Evolutionary conservation across 371 early-diverging fungal genomes (phyloP).

Genomic region (Parasitella parasitica): DNA sequence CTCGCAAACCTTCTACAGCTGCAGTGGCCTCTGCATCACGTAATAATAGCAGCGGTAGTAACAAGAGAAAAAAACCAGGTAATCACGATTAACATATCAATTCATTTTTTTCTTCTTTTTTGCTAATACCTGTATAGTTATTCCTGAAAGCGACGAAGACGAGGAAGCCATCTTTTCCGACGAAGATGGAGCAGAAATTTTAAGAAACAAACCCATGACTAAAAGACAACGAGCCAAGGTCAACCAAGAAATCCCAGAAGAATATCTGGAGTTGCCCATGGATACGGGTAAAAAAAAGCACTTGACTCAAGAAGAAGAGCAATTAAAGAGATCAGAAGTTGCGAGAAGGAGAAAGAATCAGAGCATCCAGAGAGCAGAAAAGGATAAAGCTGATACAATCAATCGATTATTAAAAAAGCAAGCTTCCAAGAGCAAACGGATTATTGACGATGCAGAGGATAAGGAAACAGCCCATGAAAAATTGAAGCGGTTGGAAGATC

Average conservation of each 20-base stretch:
- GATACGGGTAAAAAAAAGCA: constrained; percentile 61
- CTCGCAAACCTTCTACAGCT: not conserved
- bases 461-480: constrained; percentile 22
- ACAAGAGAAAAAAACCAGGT: constrained; percentile 36
- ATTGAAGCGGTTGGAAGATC: constrained; percentile 19
- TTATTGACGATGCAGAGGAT: constrained; percentile 52
- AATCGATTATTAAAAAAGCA: constrained; percentile 75
- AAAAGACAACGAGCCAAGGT: constrained; percentile 72
- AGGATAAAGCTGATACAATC: constrained; percentile 76
- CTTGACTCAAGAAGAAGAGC: constrained; percentile 69
- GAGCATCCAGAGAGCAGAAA: constrained; percentile 74
- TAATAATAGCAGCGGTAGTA: not conserved
- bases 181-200: constrained; percentile 45
- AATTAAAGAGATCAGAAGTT: constrained; percentile 70
- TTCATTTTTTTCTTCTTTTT: no score
- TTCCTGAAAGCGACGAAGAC: constrained; percentile 4
- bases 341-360: constrained; percentile 77
- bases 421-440: constrained; percentile 63
- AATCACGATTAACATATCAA: not conserved
- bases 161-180: constrained; percentile 36
- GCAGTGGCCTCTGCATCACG: not conserved
- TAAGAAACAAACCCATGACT: constrained; percentile 59
- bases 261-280: constrained; percentile 70
- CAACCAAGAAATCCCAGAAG: constrained; percentile 54
- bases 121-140: not conserved